Base-by-base conservation (phyloP, 176 grass and related monocot genomes). In the Musa beccarii region DNA sequence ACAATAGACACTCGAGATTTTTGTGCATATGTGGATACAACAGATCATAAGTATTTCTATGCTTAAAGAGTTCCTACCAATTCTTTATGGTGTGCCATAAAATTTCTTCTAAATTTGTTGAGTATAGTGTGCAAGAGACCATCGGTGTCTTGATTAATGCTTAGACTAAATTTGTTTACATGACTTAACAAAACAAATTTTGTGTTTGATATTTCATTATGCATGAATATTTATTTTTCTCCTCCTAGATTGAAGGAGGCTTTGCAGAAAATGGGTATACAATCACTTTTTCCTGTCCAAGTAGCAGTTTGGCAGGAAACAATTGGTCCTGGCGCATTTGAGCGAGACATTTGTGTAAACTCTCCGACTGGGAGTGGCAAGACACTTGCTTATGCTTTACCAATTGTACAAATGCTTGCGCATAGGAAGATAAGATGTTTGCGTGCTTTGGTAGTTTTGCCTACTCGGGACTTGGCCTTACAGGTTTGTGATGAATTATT, bases 361-460 rank as follows among this genome's bases (percentile, higher is more conserved):
- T 98, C 94, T 65, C 94, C 94, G 9, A 98, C 94, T 73, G 94
- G 94, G 66, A 93, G 90, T 26, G 90, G 94, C 49, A 98, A 98
- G 63, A 98, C 94, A 49, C 86, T 98, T 77, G 88, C 94, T 24
- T 98, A 93, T 85, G 94, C 90, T 28, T 83, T 98, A 73, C 90
- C 94, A 16, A 93, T 93, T 6, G 90, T 98, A 72, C 90, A 98
- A 85, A 76, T 71, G 10, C 84, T 93, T 11, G 81, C 84, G 8
- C 78, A 63, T 22, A 63, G 59, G 72, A 87, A 85, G 81, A 88
- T 89, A 74, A 89, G 78, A 83, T 93, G 88, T 77, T 68, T 98
- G 65, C 84, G 90, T 9, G 90, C 94, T 52, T 84, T 98, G 80
- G 80, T 98, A 66, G 90, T 98, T 75, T 63, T 98, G 49, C 95